phyloP scores from a whole-genome alignment of 2,329 filamentous ascomycete species.

The Arthrinium phaeospermum region DNA sequence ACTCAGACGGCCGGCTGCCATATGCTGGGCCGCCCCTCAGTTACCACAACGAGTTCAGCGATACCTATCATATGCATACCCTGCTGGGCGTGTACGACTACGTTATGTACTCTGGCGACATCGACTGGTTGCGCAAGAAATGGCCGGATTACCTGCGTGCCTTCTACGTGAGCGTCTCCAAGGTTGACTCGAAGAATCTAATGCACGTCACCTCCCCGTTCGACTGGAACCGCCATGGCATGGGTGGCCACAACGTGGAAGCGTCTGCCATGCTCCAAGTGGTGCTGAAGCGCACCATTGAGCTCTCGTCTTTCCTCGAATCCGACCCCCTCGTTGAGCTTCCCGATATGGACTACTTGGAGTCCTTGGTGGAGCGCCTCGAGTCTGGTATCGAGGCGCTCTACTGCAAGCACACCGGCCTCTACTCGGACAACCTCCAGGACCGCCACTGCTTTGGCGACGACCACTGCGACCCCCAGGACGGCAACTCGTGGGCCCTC shows the following conservation, averaged over 20 bases:
- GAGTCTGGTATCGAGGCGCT: slow-evolving; percentile 31
- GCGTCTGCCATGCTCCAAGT: slow-evolving; percentile 59
- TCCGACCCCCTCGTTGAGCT: slow-evolving; percentile 32
- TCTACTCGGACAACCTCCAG: slow-evolving; percentile 27
- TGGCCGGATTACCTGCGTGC: slow-evolving; percentile 41
- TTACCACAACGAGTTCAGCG: slow-evolving; percentile 38
- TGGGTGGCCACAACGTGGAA: slow-evolving; percentile 57
- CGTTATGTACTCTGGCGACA: slow-evolving; percentile 57
- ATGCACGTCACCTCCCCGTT: slow-evolving; percentile 54
- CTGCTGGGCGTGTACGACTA: slow-evolving; percentile 64
- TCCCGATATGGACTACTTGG: neutral
- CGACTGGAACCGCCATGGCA: slow-evolving; percentile 58
- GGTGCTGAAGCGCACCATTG: slow-evolving; percentile 53
- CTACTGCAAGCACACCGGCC: slow-evolving; percentile 30
- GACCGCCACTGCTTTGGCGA: slow-evolving; percentile 36
- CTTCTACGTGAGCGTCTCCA: slow-evolving; percentile 40
- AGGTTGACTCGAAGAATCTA: slow-evolving; percentile 45
- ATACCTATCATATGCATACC: slow-evolving; percentile 59
- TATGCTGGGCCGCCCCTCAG: slow-evolving; percentile 53
- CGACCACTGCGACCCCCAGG: slow-evolving; percentile 28
- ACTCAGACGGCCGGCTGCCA: slow-evolving; percentile 51
- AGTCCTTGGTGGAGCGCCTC: slow-evolving; percentile 24
- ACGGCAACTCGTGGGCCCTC: slow-evolving; percentile 30
- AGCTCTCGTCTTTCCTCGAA: slow-evolving; percentile 51
- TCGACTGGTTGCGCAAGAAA: slow-evolving; percentile 38